Evolutionary conservation across 805 yeast species (phyloP).

Genomic region (Wickerhamiella dianesei): DNA sequence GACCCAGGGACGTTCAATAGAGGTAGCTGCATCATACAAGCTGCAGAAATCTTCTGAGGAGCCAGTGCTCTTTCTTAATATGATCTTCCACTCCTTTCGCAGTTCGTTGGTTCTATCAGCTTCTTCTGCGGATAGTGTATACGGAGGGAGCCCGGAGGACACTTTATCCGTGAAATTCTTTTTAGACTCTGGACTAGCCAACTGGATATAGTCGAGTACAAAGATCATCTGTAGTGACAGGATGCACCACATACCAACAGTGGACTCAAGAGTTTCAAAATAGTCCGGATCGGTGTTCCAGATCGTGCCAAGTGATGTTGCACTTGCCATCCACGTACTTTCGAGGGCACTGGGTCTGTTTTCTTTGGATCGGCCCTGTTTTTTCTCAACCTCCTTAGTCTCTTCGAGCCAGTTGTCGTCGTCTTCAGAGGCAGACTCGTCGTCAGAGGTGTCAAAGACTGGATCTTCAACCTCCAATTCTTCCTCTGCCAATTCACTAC

Average conservation of each 20-base stretch:
- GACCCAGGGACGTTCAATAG: background rate
- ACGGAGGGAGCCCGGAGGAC: background rate
- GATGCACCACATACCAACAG: background rate
- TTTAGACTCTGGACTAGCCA: background rate
- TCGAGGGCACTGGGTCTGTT: background rate
- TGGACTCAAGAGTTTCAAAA: background rate
- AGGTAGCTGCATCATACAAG: background rate
- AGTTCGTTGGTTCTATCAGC: background rate
- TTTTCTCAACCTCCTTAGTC: background rate
- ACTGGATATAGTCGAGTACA: background rate
- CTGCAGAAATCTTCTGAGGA: background rate
- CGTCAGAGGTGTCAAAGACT: no score
- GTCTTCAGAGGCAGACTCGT: no score
- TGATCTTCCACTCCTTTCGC: background rate
- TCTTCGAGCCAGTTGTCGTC: no score
- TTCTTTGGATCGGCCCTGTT: background rate
- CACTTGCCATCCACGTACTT: no score
- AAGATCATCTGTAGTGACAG: background rate
- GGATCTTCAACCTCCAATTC: no score
- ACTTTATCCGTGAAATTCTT: background rate
- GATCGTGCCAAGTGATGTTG: background rate
- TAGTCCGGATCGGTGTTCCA: background rate
- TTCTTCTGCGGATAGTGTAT: background rate
- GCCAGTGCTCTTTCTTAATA: background rate
- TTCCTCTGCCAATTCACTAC: no score